These are phyloP conservation scores for Pichia paraexigua DNA, from an alignment of 805 yeast genomes.

Conservation along the genomic window DNA sequence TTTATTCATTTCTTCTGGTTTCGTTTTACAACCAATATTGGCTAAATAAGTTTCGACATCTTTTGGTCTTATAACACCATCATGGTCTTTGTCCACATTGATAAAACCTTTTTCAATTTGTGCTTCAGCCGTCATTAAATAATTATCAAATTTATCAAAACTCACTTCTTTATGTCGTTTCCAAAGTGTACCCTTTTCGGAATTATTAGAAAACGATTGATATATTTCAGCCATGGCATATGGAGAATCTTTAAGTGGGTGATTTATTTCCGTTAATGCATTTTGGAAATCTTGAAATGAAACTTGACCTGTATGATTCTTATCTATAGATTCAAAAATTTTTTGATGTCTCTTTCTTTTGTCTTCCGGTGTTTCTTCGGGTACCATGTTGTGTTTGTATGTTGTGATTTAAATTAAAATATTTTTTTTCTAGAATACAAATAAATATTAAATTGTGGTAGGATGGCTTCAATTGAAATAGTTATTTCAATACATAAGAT, in stretches of 20 bases:
- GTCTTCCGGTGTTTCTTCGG: conserved; percentile 17
- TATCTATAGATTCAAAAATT: conserved; percentile 39
- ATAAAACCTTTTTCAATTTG: conserved; percentile 65
- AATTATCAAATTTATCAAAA: conserved; percentile 57
- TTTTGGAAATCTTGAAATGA: conserved; percentile 39
- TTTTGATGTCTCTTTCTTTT: conserved; percentile 29
- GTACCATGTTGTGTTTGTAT: not conserved
- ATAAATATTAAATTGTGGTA: not conserved
- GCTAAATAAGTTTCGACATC: conserved; percentile 64
- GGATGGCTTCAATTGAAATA: not conserved
- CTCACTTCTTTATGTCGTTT: conserved; percentile 38
- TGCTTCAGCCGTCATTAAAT: conserved; percentile 57
- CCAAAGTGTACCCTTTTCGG: conserved; percentile 6
- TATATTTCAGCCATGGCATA: conserved; percentile 53
- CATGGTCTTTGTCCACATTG: conserved; percentile 61
- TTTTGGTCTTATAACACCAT: conserved; percentile 56
- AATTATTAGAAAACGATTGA: conserved; percentile 33
- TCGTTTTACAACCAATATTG: conserved; percentile 45
- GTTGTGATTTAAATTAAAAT: too few species aligned
- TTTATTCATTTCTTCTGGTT: conserved; percentile 42
- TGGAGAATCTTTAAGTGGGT: conserved; percentile 56
- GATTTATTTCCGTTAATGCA: conserved; percentile 41
- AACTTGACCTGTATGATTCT: conserved; percentile 38
- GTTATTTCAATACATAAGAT: not conserved
- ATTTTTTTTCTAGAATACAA: not conserved